These are phyloP conservation scores for Schwanniomyces pseudopolymorphus DNA, from an alignment of 805 yeast genomes.

Conservation along the genomic window DNA sequence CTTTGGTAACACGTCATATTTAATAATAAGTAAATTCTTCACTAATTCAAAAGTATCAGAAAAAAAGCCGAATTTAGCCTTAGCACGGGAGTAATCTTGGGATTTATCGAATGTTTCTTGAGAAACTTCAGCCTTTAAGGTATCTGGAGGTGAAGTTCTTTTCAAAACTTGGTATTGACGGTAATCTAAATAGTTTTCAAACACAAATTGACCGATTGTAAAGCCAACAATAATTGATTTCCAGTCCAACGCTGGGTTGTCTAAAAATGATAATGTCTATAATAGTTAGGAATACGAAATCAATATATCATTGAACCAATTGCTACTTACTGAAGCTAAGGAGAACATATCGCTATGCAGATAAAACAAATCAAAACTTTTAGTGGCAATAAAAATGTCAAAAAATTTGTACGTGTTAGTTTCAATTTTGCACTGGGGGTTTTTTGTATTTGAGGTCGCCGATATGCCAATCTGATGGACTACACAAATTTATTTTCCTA, in stretches of 20 bases:
- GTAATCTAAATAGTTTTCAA: neutral
- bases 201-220: slow-evolving; percentile 1
- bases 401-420: neutral
- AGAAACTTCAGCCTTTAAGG: neutral
- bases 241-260: slow-evolving; percentile 1
- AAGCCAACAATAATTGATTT: slow-evolving; percentile 1
- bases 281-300: neutral
- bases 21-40: slow-evolving; percentile 58
- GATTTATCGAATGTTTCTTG: slow-evolving; percentile 3
- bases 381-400: neutral
- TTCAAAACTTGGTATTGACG: slow-evolving; percentile 2
- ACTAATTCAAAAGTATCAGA: slow-evolving; percentile 49
- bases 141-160: slow-evolving; percentile 1
- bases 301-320: neutral
- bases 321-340: slow-evolving; percentile 22
- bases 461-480: no score
- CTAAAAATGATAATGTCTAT: slow-evolving; percentile 1
- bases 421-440: slow-evolving; percentile 1
- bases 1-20: slow-evolving; percentile 50
- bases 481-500: no score
- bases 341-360: slow-evolving; percentile 18
- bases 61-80: slow-evolving; percentile 65
- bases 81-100: slow-evolving; percentile 46
- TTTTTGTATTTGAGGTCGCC: no score
- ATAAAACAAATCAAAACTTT: neutral